Conservation (phyloP, 306 rosid species). For the Pterocarpus santalinus region DNA sequence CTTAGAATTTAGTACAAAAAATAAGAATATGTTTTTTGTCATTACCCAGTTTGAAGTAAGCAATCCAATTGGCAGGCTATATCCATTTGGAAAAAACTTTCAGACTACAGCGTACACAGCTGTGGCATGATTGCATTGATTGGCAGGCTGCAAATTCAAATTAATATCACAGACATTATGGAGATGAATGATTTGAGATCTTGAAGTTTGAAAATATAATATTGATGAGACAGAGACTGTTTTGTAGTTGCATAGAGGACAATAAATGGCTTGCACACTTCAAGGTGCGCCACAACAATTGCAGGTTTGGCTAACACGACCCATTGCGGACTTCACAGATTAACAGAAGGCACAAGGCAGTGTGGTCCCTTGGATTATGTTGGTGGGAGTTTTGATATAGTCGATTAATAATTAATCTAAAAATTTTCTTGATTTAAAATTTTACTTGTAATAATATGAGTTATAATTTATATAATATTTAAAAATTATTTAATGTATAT, state of each 20-base stretch:
- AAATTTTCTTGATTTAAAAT: no score
- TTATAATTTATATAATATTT: no score
- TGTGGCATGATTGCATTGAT: background rate
- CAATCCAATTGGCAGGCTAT: background rate
- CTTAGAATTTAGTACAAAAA: no score
- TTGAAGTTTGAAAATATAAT: conserved; percentile 41
- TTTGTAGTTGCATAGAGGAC: conserved; percentile 37
- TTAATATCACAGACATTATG: conserved; percentile 2
- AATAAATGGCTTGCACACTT: conserved; percentile 51
- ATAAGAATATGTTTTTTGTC: background rate
- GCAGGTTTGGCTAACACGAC: conserved; percentile 13
- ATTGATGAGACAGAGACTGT: conserved; percentile 45
- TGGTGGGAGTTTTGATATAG: no score
- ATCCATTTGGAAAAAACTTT: background rate
- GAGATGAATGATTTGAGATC: conserved; percentile 45
- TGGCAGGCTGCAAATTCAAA: conserved; percentile 39
- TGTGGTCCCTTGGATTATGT: conserved; percentile 17
- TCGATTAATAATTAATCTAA: no score
- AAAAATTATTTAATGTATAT: no score
- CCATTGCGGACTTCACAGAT: conserved; percentile 24
- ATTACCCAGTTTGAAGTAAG: background rate
- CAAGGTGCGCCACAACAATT: conserved; percentile 48
- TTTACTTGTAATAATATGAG: no score
- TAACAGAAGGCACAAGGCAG: conserved; percentile 12
- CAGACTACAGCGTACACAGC: background rate